Conservation (phyloP, 2,329 filamentous ascomycete species). For the Colletotrichum simmondsii region DNA sequence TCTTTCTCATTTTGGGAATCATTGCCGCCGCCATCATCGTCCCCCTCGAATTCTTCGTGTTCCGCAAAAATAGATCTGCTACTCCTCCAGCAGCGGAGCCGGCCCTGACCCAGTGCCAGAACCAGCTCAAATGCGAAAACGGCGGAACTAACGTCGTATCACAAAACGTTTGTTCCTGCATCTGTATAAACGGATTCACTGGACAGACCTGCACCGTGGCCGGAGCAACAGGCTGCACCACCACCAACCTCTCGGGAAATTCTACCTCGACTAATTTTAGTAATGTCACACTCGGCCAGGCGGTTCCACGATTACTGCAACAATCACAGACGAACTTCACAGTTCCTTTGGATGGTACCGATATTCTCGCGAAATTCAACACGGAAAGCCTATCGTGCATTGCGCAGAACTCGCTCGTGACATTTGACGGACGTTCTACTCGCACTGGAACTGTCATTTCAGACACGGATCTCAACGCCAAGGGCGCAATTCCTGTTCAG, state of each 20-base stretch:
- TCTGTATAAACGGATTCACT: conserved; percentile 90
- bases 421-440: conserved; percentile 73
- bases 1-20: conserved; percentile 75
- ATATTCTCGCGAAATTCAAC: conserved; percentile 82
- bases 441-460: conserved; percentile 45
- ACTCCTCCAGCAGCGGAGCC: conserved; percentile 44
- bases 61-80: conserved; percentile 58
- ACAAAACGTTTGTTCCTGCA: conserved; percentile 79
- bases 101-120: conserved; percentile 65
- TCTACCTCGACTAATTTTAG: conserved; percentile 51
- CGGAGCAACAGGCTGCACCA: conserved; percentile 63
- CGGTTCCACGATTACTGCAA: conserved; percentile 79
- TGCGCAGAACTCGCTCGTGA: conserved; percentile 87
- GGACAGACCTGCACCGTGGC: conserved; percentile 62
- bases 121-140: conserved; percentile 76
- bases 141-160: conserved; percentile 81
- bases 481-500: conserved; percentile 34
- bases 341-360: conserved; percentile 76
- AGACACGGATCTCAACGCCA: conserved; percentile 34
- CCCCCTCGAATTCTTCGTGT: conserved; percentile 74
- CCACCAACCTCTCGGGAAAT: conserved; percentile 55
- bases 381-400: conserved; percentile 80
- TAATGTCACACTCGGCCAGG: conserved; percentile 84
- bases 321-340: conserved; percentile 76
- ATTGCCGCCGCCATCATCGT: conserved; percentile 86